Evolutionary conservation across 192 early-diverging fungal genomes (phyloP), one percentile per base, ranked within the genome.

Genomic region (Coemansia asiatica): DNA sequence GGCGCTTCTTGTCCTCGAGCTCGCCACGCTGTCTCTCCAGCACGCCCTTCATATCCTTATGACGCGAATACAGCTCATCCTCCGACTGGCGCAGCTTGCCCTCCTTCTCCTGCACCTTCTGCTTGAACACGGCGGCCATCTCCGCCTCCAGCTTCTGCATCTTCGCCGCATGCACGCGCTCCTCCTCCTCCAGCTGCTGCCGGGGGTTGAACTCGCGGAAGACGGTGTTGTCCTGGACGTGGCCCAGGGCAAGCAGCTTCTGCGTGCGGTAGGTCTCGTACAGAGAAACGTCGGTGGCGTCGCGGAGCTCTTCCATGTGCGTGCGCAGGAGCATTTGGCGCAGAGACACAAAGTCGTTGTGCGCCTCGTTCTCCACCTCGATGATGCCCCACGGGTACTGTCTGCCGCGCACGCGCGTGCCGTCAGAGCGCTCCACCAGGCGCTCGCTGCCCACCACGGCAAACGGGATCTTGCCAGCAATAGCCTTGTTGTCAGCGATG

Each of bases 51-150:
- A 98, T 96, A 73, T 96, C 93, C 72, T 92, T 87, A 72, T 98
- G 94, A 56, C 94, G 92, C 31, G 94, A 91, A 78, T 95, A 91
- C 54, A 98, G 81, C 85, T 91, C 96, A 64, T 96, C 94, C 76
- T 98, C 96, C 18, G 89, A 90, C 74, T 95, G 92, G 81, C 94
- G 96, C 60, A 98, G 84, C 83, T 97, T 97, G 55, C 90, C 84
- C 77, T 98, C 95, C 85, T 97, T 97, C 83, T 98, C 96, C 65
- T 94, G 92, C 22, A 98, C 96, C 86, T 98, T 97, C 67, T 94
- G 92, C 72, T 93, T 89, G 86, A 98, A 98, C 55, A 98, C 96
- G 19, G 89, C 85, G 75, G 94, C 94, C 96, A 98, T 98, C 79
- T 98, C 96, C 38, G 90, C 86, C 75, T 98, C 95, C 92, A 98